phyloP scores from a whole-genome alignment of 129 eudicot species.

The Centaurea solstitialis region DNA sequence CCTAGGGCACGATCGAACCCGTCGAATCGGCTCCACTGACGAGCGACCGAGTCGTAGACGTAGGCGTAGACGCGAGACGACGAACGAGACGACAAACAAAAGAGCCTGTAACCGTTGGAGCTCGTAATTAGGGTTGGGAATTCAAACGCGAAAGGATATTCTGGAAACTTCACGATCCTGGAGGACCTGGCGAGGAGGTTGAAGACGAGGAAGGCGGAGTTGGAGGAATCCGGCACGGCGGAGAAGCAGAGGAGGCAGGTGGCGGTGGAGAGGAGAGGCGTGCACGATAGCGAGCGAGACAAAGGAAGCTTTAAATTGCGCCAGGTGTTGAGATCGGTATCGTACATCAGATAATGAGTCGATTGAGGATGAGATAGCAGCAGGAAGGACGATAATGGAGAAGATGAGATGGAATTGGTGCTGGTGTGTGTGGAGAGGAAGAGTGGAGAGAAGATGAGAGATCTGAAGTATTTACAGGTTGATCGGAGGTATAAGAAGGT shows the following conservation, averaged over 20 bases:
- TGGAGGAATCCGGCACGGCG: conserved; percentile 37
- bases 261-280: conserved; percentile 47
- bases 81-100: conserved; percentile 35
- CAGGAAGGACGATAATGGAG: conserved; percentile 49
- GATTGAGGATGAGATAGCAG: conserved; percentile 78
- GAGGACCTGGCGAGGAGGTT: conserved; percentile 48
- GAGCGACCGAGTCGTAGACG: conserved; percentile 48
- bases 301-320: conserved; percentile 37
- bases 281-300: conserved; percentile 24
- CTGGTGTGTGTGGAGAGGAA: conserved; percentile 56
- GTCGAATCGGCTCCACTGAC: conserved; percentile 44
- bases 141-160: conserved; percentile 53
- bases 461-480: conserved; percentile 70
- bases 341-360: conserved; percentile 47
- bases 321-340: conserved; percentile 56
- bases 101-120: conserved; percentile 46
- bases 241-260: conserved; percentile 68
- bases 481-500: conserved; percentile 58
- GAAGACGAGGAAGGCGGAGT: conserved; percentile 56
- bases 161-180: conserved; percentile 49
- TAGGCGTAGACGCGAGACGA: conserved; percentile 33
- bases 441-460: conserved; percentile 60
- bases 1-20: conserved; percentile 30
- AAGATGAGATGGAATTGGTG: conserved; percentile 37
- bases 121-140: conserved; percentile 40